A percentile compares a stretch with the other conserved stretches of the same genome.
These are phyloP conservation scores for Sambucus nigra DNA, from an alignment of 129 eudicot species.

Conservation along the genomic window DNA sequence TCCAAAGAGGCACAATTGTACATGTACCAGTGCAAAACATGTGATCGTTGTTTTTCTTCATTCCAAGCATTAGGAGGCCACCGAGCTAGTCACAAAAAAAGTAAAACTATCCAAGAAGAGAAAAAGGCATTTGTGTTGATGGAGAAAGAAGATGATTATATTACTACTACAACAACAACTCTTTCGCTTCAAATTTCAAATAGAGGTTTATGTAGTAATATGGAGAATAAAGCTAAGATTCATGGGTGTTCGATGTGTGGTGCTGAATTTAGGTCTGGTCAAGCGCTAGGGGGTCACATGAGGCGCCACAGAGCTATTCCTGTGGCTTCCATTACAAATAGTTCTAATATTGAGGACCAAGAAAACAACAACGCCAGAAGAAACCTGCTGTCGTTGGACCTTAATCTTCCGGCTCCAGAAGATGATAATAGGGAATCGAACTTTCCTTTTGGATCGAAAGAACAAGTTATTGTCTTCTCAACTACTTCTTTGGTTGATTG, in stretches of 20 bases:
- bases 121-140: conserved; percentile 2
- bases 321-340: conserved; percentile 17
- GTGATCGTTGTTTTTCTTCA: conserved; percentile 55
- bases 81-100: conserved; percentile 85
- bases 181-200: conserved; percentile 40
- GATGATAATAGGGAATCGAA: conserved; percentile 38
- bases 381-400: conserved; percentile 34
- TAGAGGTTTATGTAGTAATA: neutral
- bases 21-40: conserved; percentile 71
- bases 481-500: conserved; percentile 55
- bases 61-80: conserved; percentile 97
- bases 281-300: conserved; percentile 95
- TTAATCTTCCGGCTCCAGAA: conserved; percentile 75
- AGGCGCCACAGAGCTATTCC: conserved; percentile 62
- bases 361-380: conserved; percentile 33
- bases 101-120: conserved; percentile 25
- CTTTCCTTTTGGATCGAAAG: conserved; percentile 28
- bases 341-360: conserved; percentile 8
- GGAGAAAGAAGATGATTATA: neutral
- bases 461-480: conserved; percentile 50
- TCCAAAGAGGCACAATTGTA: conserved; percentile 1
- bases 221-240: conserved; percentile 32
- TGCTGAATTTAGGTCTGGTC: conserved; percentile 71
- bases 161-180: neutral
- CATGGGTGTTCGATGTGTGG: conserved; percentile 90